phyloP scores from a whole-genome alignment of 208 protist genomes.

The Trichomonas gallinae region DNA sequence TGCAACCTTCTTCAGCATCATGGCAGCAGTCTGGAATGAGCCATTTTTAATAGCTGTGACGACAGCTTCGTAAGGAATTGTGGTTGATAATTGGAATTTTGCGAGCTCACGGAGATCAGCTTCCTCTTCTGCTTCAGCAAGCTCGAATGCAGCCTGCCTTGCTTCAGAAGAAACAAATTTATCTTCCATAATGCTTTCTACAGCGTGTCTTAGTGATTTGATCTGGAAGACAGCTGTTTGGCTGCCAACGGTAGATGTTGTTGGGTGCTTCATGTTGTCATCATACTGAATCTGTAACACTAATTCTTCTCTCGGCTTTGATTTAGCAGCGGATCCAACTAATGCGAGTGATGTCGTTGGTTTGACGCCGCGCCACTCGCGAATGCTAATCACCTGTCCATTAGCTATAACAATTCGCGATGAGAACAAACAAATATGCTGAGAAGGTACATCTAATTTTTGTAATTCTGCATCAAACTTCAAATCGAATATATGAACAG shows the following conservation, averaged over 20 bases:
- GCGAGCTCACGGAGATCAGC: neutral
- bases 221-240: neutral
- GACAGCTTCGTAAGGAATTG: neutral
- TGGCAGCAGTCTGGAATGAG: neutral
- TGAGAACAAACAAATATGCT: neutral
- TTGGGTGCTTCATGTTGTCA: neutral
- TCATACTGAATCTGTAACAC: neutral
- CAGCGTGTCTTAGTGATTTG: neutral
- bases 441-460: neutral
- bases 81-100: neutral
- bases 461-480: conserved; percentile 14
- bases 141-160: neutral
- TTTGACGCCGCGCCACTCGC: neutral
- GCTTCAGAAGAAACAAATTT: neutral
- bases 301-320: neutral
- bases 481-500: neutral
- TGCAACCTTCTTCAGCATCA: neutral
- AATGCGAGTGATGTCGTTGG: neutral
- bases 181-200: neutral
- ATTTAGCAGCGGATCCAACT: neutral
- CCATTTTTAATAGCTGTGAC: neutral
- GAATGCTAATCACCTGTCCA: neutral
- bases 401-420: neutral
- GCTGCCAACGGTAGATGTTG: neutral
- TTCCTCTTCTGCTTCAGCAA: neutral